Percentiles rank a stretch among this genome's conserved stretches.
Evolutionary conservation across 306 rosid species (phyloP).

Genomic region (Fragaria ananassa): DNA sequence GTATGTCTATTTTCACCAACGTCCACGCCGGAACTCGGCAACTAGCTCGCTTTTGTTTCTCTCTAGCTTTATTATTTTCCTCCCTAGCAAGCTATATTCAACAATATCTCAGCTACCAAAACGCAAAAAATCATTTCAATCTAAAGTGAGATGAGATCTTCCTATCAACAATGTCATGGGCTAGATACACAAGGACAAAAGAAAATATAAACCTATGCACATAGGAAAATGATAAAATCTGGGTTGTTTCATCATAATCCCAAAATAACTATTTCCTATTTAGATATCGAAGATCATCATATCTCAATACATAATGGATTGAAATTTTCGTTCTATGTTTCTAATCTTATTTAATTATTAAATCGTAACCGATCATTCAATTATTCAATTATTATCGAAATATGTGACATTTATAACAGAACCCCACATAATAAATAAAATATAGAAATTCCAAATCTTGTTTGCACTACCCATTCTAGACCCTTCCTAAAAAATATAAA

Average conservation of each 20-base stretch:
- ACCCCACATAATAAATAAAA: background rate
- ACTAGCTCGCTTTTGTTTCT: too few relatives aligned
- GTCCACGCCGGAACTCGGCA: too few relatives aligned
- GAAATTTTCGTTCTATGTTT: too few relatives aligned
- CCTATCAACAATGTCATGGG: background rate
- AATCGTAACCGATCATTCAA: accelerated
- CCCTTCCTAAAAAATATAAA: background rate
- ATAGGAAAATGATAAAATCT: background rate
- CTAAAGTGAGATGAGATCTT: background rate
- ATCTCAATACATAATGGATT: background rate
- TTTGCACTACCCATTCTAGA: background rate
- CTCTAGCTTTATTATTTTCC: too few relatives aligned
- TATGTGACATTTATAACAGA: background rate
- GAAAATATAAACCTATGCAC: too few relatives aligned
- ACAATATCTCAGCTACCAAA: background rate
- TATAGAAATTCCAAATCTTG: background rate
- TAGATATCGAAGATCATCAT: background rate
- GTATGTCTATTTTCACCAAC: too few relatives aligned
- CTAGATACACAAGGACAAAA: too few relatives aligned
- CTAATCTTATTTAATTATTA: accelerated
- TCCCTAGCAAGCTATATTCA: too few relatives aligned
- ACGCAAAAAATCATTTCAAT: background rate
- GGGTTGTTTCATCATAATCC: background rate
- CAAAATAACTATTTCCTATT: background rate
- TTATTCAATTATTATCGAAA: background rate